These are phyloP conservation scores for Heliocybe sulcata DNA, from an alignment of 1,284 basidiomycete genomes.

Conservation along the genomic window DNA sequence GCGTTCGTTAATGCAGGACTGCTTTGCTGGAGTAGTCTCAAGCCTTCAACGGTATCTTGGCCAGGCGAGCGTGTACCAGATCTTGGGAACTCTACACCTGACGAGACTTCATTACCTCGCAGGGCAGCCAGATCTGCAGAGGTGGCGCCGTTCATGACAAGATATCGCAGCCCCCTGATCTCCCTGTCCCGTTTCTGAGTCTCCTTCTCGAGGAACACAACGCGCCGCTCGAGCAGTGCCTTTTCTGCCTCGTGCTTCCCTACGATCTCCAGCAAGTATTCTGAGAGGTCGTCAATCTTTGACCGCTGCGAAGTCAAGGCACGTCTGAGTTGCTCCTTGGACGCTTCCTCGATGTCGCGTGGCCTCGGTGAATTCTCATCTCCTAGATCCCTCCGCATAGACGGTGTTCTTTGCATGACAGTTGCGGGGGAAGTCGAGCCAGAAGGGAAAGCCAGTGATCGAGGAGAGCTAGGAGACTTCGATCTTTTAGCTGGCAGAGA, in stretches of 20 bases:
- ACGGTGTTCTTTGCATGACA: not conserved
- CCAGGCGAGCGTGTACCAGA: not conserved
- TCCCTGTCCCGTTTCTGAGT: slow-evolving; percentile 34
- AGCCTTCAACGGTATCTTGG: not conserved
- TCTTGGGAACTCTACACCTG: slow-evolving; percentile 6
- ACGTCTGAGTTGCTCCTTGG: slow-evolving; percentile 19
- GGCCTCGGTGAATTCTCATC: not conserved
- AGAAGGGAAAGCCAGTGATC: not conserved
- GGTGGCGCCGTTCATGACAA: slow-evolving; percentile 32
- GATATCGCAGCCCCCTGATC: slow-evolving; percentile 40
- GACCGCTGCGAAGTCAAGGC: slow-evolving; percentile 23
- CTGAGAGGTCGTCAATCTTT: slow-evolving; percentile 28
- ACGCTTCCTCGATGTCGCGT: not conserved
- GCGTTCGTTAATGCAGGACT: not conserved
- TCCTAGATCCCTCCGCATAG: not conserved
- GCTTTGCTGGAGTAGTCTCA: not conserved
- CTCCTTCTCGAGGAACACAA: slow-evolving; percentile 35
- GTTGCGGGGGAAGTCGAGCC: not conserved
- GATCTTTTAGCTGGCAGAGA: not conserved
- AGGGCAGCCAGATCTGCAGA: slow-evolving; percentile 10
- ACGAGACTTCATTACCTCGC: slow-evolving; percentile 12
- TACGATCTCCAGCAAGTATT: slow-evolving; percentile 30
- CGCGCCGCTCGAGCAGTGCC: slow-evolving; percentile 26
- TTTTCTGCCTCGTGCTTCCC: slow-evolving; percentile 38
- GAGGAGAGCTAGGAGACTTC: not conserved